Evolutionary conservation across 1,284 basidiomycete genomes (phyloP).

Genomic region (Naganishia albida): DNA sequence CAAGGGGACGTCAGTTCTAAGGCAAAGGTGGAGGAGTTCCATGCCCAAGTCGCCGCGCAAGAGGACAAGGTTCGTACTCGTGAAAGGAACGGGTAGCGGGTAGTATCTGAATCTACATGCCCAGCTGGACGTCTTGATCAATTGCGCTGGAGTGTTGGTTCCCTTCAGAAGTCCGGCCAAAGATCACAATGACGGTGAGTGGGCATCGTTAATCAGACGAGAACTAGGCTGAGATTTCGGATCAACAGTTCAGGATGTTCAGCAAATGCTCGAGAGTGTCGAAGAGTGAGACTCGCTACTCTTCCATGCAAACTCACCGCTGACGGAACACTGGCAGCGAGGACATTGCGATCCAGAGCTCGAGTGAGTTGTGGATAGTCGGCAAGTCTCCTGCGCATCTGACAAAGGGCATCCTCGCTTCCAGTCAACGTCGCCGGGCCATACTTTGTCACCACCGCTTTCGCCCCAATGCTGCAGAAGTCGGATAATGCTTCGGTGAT

Average conservation of each 20-base stretch:
- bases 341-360: constrained; percentile 43
- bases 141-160: constrained; percentile 47
- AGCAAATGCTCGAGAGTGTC: constrained; percentile 44
- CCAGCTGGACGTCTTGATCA: constrained; percentile 48
- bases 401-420: neutral
- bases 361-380: constrained; percentile 31
- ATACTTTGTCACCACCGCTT: constrained; percentile 49
- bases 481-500: constrained; percentile 46
- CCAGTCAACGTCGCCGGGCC: constrained; percentile 45
- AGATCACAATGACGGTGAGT: constrained; percentile 44
- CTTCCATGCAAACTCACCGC: neutral
- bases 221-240: constrained; percentile 13
- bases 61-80: constrained; percentile 34
- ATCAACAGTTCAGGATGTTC: constrained; percentile 41
- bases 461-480: constrained; percentile 47
- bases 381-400: neutral
- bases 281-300: constrained; percentile 39
- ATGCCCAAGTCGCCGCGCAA: constrained; percentile 41
- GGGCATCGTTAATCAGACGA: neutral
- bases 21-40: constrained; percentile 43
- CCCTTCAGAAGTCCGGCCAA: constrained; percentile 40
- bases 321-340: constrained; percentile 35
- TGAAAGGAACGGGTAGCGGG: constrained; percentile 16
- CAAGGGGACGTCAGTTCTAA: constrained; percentile 51
- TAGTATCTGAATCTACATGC: neutral